A percentile compares a stretch with the other conserved stretches of the same genome.
phyloP scores from a whole-genome alignment of 305 asterid species.

The Fraxinus baroniana region DNA sequence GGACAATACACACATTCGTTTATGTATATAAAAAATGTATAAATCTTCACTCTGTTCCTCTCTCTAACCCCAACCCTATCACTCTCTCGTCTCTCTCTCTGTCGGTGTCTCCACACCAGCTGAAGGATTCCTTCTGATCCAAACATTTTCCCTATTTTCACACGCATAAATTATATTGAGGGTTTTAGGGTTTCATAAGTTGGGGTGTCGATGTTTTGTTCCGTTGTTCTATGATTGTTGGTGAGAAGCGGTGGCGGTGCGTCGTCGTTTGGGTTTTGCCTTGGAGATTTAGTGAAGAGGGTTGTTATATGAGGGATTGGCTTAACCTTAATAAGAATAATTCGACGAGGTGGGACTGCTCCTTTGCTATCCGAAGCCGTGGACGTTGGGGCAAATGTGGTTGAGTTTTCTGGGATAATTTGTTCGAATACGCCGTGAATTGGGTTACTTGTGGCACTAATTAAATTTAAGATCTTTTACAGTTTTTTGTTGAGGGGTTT shows the following conservation, averaged over 20 bases:
- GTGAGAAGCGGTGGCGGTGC: slow-evolving; percentile 23
- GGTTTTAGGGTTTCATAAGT: slow-evolving; percentile 23
- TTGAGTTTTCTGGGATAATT: slow-evolving; percentile 31
- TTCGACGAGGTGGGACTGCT: slow-evolving; percentile 60
- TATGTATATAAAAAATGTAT: neutral
- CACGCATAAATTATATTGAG: neutral
- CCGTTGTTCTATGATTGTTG: slow-evolving; percentile 44
- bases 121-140: slow-evolving; percentile 55
- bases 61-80: slow-evolving; percentile 29
- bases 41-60: neutral
- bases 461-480: slow-evolving; percentile 10
- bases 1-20: neutral
- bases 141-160: slow-evolving; percentile 31
- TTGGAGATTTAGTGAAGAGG: slow-evolving; percentile 26
- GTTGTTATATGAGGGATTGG: slow-evolving; percentile 53
- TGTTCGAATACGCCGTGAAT: neutral
- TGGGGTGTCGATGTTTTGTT: slow-evolving; percentile 18
- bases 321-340: slow-evolving; percentile 33
- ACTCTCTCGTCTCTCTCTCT: slow-evolving; percentile 17
- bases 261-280: slow-evolving; percentile 14
- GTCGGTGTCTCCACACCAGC: slow-evolving; percentile 56
- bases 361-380: slow-evolving; percentile 58
- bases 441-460: slow-evolving; percentile 19
- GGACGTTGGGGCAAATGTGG: slow-evolving; percentile 86
- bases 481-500: slow-evolving; percentile 24